Percentiles rank a stretch among this genome's conserved stretches.
Conservation (phyloP, 1,139 yeast species). For the Debaryomycetaceae sp. region DNA sequence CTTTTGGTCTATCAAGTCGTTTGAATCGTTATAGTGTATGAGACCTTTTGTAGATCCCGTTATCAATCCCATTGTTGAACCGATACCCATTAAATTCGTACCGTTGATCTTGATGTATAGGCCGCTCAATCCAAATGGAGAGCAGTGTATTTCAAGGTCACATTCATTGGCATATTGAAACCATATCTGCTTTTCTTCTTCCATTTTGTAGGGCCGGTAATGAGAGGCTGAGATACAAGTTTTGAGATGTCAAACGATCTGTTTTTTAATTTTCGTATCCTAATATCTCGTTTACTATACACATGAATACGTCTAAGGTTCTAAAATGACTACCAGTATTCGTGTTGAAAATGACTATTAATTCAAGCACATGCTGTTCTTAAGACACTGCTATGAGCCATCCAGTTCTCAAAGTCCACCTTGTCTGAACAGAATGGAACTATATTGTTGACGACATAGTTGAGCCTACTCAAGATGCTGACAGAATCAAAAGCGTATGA, state of each 20-base stretch:
- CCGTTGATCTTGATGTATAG: slow-evolving; percentile 51
- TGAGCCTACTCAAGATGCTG: slow-evolving; percentile 21
- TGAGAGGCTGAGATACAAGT: not conserved
- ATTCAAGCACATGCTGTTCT: too few relatives aligned
- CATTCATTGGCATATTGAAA: slow-evolving; percentile 52
- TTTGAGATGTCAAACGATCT: not conserved
- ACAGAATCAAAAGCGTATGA: slow-evolving; percentile 12
- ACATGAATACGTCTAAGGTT: too few relatives aligned
- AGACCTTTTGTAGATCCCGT: slow-evolving; percentile 52
- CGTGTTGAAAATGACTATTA: too few relatives aligned
- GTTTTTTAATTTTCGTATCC: not conserved
- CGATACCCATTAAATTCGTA: slow-evolving; percentile 52
- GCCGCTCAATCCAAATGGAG: slow-evolving; percentile 59
- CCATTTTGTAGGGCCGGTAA: not conserved
- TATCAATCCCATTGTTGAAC: slow-evolving; percentile 56
- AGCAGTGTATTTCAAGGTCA: slow-evolving; percentile 54
- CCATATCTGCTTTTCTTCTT: slow-evolving; percentile 18
- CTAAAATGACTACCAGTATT: too few relatives aligned
- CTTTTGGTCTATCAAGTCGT: slow-evolving; percentile 46
- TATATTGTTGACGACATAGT: slow-evolving; percentile 28
- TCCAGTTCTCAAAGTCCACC: slow-evolving; percentile 10
- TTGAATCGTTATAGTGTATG: slow-evolving; percentile 49
- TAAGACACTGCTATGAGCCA: not conserved
- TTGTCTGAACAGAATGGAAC: slow-evolving; percentile 18
- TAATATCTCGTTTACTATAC: not conserved